Percentiles rank a stretch among this genome's conserved stretches.
These are phyloP conservation scores for Fusarium heterosporum DNA, from an alignment of 2,329 filamentous ascomycete genomes.

Conservation along the genomic window DNA sequence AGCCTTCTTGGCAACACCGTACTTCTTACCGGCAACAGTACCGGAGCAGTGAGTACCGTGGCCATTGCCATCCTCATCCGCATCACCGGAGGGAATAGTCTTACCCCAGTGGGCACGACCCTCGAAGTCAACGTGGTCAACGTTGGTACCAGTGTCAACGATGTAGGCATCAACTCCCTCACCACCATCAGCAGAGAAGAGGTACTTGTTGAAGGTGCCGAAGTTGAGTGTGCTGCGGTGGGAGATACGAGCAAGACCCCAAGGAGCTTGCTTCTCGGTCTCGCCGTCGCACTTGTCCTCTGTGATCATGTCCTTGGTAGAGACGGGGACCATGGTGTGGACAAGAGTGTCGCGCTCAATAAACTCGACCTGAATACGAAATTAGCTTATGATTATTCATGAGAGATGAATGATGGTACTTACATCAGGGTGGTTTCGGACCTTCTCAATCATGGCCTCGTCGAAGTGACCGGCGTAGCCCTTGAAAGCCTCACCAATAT, in stretches of 20 bases:
- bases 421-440: slow-evolving; percentile 95
- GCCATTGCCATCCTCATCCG: slow-evolving; percentile 93
- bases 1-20: slow-evolving; percentile 99
- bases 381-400: slow-evolving; percentile 30
- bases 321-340: slow-evolving; percentile 74
- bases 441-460: slow-evolving; percentile 90
- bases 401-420: slow-evolving; percentile 57
- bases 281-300: slow-evolving; percentile 64
- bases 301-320: slow-evolving; percentile 53
- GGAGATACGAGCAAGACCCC: slow-evolving; percentile 98
- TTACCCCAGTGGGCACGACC: slow-evolving; percentile 96
- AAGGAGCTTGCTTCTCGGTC: slow-evolving; percentile 93
- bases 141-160: slow-evolving; percentile 97
- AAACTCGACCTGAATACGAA: slow-evolving; percentile 80
- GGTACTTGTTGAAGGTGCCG: slow-evolving; percentile 97
- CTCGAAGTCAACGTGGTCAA: slow-evolving; percentile 95
- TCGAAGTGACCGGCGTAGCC: slow-evolving; percentile 98
- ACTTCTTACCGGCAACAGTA: slow-evolving; percentile 97
- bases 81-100: slow-evolving; percentile 88
- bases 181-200: slow-evolving; percentile 88
- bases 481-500: slow-evolving; percentile 84
- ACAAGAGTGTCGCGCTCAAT: slow-evolving; percentile 96
- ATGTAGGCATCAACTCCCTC: slow-evolving; percentile 99
- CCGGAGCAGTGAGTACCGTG: slow-evolving; percentile 99
- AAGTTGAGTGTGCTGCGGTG: slow-evolving; percentile 90